Percentiles rank a stretch among this genome's conserved stretches.
Conservation (phyloP, 2,329 filamentous ascomycete genomes). For the Ophiognomonia clavigignenti-juglandacearum region DNA sequence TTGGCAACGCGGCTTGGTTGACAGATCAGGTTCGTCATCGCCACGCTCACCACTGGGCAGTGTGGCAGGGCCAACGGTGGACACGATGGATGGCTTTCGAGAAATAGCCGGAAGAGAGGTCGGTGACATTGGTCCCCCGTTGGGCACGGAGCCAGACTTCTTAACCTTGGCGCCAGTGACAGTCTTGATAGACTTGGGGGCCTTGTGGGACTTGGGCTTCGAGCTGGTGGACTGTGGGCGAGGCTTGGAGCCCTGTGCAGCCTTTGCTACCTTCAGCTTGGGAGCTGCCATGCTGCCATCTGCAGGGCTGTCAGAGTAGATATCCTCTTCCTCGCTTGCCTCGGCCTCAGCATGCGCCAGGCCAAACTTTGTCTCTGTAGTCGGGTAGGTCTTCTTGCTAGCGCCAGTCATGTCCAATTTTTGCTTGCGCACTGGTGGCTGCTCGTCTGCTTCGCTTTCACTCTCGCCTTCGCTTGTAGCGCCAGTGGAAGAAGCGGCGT, state of each 20-base stretch:
- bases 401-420: constrained; percentile 43
- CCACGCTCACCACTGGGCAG: constrained; percentile 57
- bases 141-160: constrained; percentile 36
- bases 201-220: constrained; percentile 36
- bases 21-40: constrained; percentile 87
- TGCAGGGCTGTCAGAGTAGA: constrained; percentile 41
- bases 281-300: constrained; percentile 32
- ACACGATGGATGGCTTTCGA: constrained; percentile 71
- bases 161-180: constrained; percentile 41
- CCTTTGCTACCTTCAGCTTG: constrained; percentile 35
- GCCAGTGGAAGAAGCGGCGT: constrained; percentile 77
- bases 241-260: constrained; percentile 32
- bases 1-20: constrained; percentile 94
- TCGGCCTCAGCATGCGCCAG: constrained; percentile 34
- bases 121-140: constrained; percentile 50
- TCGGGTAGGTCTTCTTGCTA: constrained; percentile 44
- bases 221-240: constrained; percentile 29
- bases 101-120: constrained; percentile 65
- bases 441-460: constrained; percentile 56
- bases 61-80: constrained; percentile 38
- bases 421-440: constrained; percentile 54
- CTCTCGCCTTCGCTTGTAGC: constrained; percentile 76
- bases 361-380: constrained; percentile 48
- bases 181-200: constrained; percentile 32
- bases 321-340: constrained; percentile 56